Percentiles rank a stretch among this genome's conserved stretches.
Evolutionary conservation across 495 filamentous ascomycete genomes (phyloP).

Genomic region (Trichoderma parareesei): DNA sequence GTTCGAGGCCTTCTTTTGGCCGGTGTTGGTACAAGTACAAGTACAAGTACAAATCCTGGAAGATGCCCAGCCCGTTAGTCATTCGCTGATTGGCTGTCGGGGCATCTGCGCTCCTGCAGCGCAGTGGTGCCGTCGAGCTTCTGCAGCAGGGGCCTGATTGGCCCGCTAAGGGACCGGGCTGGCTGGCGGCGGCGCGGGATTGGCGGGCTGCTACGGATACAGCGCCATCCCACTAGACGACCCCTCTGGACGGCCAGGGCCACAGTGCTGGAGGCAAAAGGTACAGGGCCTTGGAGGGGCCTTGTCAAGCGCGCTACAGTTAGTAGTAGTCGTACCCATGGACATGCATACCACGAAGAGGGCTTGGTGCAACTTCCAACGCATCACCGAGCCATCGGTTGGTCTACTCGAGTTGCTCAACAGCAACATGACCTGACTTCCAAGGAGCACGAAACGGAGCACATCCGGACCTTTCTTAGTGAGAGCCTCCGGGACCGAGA

Average conservation of each 20-base stretch:
- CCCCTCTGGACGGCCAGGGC: not conserved
- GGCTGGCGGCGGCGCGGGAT: not conserved
- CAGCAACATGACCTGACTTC: too few relatives aligned
- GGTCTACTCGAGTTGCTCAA: too few relatives aligned
- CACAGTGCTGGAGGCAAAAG: not conserved
- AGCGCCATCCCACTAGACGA: not conserved
- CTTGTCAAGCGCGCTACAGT: too few relatives aligned
- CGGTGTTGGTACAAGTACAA: not conserved
- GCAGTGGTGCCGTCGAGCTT: not conserved
- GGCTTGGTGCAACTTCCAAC: too few relatives aligned
- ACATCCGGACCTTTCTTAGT: too few relatives aligned
- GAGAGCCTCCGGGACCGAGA: too few relatives aligned
- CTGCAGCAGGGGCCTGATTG: not conserved
- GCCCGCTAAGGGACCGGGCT: not conserved
- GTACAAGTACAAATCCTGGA: not conserved
- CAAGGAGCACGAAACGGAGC: too few relatives aligned
- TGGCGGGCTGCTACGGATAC: not conserved
- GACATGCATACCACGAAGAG: too few relatives aligned
- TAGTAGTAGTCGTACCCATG: too few relatives aligned
- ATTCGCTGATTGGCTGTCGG: not conserved
- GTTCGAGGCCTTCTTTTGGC: not conserved
- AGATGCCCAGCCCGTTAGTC: not conserved
- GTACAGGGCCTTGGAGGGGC: too few relatives aligned
- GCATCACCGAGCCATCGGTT: too few relatives aligned
- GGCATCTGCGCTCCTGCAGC: not conserved